A percentile compares a stretch with the other conserved stretches of the same genome.
Conservation (phyloP, 352 stramenopile species). For the Pythium chondricola region DNA sequence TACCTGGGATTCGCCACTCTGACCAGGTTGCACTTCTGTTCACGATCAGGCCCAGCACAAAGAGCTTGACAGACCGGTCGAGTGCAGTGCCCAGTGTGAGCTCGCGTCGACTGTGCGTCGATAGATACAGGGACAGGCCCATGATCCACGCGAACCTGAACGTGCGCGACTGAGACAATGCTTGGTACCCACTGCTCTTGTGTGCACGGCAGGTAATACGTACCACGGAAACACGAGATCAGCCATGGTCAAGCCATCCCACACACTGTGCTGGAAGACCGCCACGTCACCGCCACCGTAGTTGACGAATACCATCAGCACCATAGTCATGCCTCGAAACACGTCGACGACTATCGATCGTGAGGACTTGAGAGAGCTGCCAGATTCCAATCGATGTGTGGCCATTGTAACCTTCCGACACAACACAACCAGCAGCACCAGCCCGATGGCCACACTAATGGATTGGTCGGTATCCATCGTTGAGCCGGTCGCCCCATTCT, state of each 20-base stretch:
- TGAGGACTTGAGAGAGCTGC: not conserved
- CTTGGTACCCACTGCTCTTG: too few relatives aligned
- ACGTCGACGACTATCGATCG: constrained; percentile 49
- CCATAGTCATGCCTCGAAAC: constrained; percentile 71
- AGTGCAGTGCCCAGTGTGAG: not conserved
- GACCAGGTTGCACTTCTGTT: constrained; percentile 54
- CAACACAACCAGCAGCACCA: not conserved
- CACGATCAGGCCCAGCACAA: constrained; percentile 60
- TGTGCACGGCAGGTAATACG: constrained; percentile 3
- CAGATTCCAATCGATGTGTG: too few relatives aligned
- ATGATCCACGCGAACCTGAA: constrained; percentile 83
- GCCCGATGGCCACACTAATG: too few relatives aligned
- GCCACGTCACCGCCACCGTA: constrained; percentile 70
- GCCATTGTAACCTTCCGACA: not conserved
- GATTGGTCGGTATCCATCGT: too few relatives aligned
- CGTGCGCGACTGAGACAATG: not conserved
- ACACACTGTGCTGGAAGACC: constrained; percentile 62
- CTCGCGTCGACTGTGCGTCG: not conserved
- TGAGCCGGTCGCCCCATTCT: too few relatives aligned
- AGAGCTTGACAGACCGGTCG: constrained; percentile 30
- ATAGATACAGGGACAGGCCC: constrained; percentile 35
- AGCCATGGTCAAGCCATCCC: constrained; percentile 72
- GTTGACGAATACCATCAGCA: constrained; percentile 86
- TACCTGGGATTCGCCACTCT: constrained; percentile 61
- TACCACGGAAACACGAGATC: constrained; percentile 79